Percentiles rank a stretch among this genome's conserved stretches.
Evolutionary conservation across 208 protist genomes (phyloP).

Genomic region (Angomonas deanei): DNA sequence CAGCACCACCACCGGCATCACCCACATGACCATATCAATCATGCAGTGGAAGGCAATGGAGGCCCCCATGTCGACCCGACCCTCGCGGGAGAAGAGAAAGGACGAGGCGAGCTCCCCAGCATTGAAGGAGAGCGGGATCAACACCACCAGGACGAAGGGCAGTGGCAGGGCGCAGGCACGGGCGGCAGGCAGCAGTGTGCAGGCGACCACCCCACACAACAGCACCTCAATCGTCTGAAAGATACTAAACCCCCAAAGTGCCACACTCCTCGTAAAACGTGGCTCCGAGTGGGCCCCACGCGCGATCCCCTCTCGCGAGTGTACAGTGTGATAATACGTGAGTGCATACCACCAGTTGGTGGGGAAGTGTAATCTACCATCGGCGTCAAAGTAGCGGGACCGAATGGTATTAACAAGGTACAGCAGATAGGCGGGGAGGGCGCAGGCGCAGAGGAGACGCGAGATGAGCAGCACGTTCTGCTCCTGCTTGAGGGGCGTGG

Average conservation of each 20-base stretch:
- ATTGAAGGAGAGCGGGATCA: constrained; percentile 63
- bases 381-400: constrained; percentile 31
- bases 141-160: constrained; percentile 43
- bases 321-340: constrained; percentile 23
- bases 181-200: constrained; percentile 23
- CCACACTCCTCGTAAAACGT: constrained; percentile 30
- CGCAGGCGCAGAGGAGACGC: constrained; percentile 20
- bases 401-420: constrained; percentile 29
- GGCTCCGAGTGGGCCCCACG: constrained; percentile 12
- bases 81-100: constrained; percentile 41
- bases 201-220: constrained; percentile 29
- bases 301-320: constrained; percentile 2
- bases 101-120: constrained; percentile 41
- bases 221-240: constrained; percentile 19
- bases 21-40: constrained; percentile 68
- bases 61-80: constrained; percentile 70
- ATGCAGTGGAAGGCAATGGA: constrained; percentile 62
- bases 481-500: neutral
- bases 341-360: constrained; percentile 30
- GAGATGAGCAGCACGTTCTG: constrained; percentile 21
- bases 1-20: constrained; percentile 58
- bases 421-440: constrained; percentile 26
- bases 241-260: constrained; percentile 14
- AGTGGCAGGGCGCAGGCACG: constrained; percentile 21
- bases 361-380: constrained; percentile 28